Base-by-base conservation (phyloP, 805 yeast genomes). In the Metschnikowia picachoensis region DNA sequence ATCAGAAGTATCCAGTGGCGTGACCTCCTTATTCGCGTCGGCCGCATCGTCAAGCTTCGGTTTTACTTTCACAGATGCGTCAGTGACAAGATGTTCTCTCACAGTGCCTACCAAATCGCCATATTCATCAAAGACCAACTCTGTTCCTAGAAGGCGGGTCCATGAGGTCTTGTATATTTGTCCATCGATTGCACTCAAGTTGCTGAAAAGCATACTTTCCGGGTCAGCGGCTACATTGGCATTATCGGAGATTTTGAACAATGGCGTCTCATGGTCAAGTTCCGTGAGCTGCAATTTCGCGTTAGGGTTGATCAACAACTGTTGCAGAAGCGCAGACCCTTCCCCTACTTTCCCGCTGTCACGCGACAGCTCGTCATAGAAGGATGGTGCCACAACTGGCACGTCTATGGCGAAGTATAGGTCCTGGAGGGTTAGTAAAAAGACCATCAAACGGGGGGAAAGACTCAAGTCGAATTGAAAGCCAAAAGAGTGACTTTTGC, bases 81-180 rank as follows among this genome's bases (percentile, higher is more conserved):
- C 62, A 39, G 70, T 59, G 2, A 47, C 56, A 40, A 72, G 62
- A 51, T 71, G 76, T 46, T 72, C 76, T 13, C 61, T 57, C 8
- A 69, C 74, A 29, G 64, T 63, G 0, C 74, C 73, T 30, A 70
- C 58, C 35, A 67, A 53, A 31, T 71, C 71, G 0, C 76, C 77
- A 47, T 68, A 60, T 39, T 72, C 77, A 49, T 72, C 75, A 48
- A 71, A 68, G 2, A 72, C 56, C 46, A 70, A 55, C 40, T 71
- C 97, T 0, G 95, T 85, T 0, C 98, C 98, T 1, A 87, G 83
- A 3, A 88, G 64, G 44, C 77, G 77, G 36, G 76, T 73, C 97
- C 97, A 91, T 17, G 72, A 67, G 2, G 95, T 94, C 62, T 81
- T 79, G 60, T 80, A 88, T 4, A 87, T 64, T 33, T 76, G 70